Evolutionary conservation across 306 rosid genomes (phyloP), one percentile per base, ranked within the genome.

Genomic region (Trifolium repens): DNA sequence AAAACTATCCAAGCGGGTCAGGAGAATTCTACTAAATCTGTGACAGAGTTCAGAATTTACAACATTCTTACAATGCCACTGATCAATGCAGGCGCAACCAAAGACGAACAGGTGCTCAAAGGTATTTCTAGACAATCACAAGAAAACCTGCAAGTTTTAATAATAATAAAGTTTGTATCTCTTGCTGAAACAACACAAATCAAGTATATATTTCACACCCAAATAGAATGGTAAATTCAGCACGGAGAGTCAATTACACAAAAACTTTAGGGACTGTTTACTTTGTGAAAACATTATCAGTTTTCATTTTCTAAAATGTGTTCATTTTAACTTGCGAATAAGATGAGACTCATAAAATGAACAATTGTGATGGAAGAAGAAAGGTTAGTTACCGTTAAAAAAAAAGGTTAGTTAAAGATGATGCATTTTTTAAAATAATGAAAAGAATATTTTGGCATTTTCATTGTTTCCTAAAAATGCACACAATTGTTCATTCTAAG

Each of bases 71-170:
- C 54, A 71, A 53, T 73, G 67, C 84, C 84, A 84, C 80, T 34
- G 72, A 78, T 82, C 80, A 76, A 79, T 81, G 78, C 76, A 83
- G 75, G 87, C 85, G 87, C 85, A 62, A 78, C 84, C 80, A 77
- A 75, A 77, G 85, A 85, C 71, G 84, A 86, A 84, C 72, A 74
- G 77, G 72, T 67, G 84, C 84, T 87, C 83, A 79, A 78, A 86
- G 77, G 75, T 75, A 81, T 81, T 84, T 39, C 75, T 46, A 81
- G 75, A 84, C 71, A 64, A 66, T 71, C 87, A 78, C 58, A 78
- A 74, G 69, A 74, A 74, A 83, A 75, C 86, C 97, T 89, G 88
- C 87, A 80, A 86, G 63, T 44, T 72, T 69, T 24, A 64, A 74
- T 44, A 54, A 62, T 30, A 62, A 69, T 69, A 17, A 71, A 43